Conservation (phyloP, 805 yeast species). For the Candida michaelii region DNA sequence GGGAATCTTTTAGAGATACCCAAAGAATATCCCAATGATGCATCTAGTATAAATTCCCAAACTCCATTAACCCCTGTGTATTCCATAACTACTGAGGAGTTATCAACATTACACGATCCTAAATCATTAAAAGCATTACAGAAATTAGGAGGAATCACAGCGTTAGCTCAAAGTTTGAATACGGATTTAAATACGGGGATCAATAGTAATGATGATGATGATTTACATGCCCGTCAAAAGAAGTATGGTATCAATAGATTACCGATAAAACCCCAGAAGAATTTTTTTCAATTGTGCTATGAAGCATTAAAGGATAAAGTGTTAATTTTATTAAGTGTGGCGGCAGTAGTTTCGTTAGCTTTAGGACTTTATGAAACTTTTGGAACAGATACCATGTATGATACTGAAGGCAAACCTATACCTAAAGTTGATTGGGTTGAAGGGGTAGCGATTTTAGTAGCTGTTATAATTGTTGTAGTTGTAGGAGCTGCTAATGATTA, state of each 20-base stretch:
- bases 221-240: conserved; percentile 34
- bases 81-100: conserved; percentile 23
- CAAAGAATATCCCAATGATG: conserved; percentile 11
- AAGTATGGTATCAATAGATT: conserved; percentile 68
- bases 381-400: conserved; percentile 77
- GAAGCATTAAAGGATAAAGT: conserved; percentile 92
- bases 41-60: conserved; percentile 13
- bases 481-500: conserved; percentile 97
- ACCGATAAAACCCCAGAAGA: conserved; percentile 70
- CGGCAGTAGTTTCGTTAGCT: conserved; percentile 87
- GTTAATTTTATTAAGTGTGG: conserved; percentile 74
- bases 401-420: conserved; percentile 69
- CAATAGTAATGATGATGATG: conserved; percentile 29
- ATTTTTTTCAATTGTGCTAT: conserved; percentile 66
- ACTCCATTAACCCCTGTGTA: conserved; percentile 19
- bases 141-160: conserved; percentile 47
- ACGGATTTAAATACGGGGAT: conserved; percentile 46
- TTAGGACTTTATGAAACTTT: conserved; percentile 90
- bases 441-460: conserved; percentile 95
- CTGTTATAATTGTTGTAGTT: conserved; percentile 83
- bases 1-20: conserved; percentile 1
- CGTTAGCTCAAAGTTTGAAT: conserved; percentile 29
- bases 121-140: conserved; percentile 49
- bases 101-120: conserved; percentile 60
- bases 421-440: conserved; percentile 98